These are phyloP conservation scores for Schizophyllum commune DNA, from an alignment of 1,284 basidiomycete genomes.

Conservation along the genomic window DNA sequence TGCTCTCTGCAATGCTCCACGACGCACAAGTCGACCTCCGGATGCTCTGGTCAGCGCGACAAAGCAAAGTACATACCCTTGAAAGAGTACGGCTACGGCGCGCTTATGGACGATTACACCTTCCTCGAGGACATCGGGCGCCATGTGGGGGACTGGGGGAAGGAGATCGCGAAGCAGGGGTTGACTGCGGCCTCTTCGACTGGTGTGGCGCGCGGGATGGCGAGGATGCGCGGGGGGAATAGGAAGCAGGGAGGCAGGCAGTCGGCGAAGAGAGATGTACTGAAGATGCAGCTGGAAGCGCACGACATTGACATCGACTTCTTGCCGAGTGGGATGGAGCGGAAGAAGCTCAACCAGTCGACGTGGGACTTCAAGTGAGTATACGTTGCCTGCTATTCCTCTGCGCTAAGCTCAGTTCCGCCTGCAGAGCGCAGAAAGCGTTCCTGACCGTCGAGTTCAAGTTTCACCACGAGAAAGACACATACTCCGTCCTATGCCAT, in stretches of 20 bases:
- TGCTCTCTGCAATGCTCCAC: conserved; percentile 71
- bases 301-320: conserved; percentile 60
- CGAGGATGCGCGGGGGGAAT: conserved; percentile 15
- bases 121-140: conserved; percentile 78
- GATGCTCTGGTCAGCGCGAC: conserved; percentile 70
- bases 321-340: conserved; percentile 79
- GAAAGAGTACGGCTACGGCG: conserved; percentile 74
- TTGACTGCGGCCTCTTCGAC: conserved; percentile 15
- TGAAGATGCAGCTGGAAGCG: conserved; percentile 12
- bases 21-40: conserved; percentile 58
- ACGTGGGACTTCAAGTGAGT: conserved; percentile 75
- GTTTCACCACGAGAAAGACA: conserved; percentile 26
- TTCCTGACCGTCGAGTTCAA: conserved; percentile 1
- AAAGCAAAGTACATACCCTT: conserved; percentile 69
- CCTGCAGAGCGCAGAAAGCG: neutral
- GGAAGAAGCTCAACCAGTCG: conserved; percentile 68
- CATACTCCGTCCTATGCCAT: conserved; percentile 52
- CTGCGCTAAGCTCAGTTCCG: conserved; percentile 2
- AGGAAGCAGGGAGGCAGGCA: conserved; percentile 16
- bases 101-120: conserved; percentile 79
- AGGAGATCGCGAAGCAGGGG: conserved; percentile 56
- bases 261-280: conserved; percentile 8
- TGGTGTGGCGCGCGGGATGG: conserved; percentile 4
- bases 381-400: conserved; percentile 9
- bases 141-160: conserved; percentile 63